Percentiles rank a stretch among this genome's conserved stretches.
Evolutionary conservation across 148 eudicot species (phyloP).

Genomic region (Fagopyrum tataricum): DNA sequence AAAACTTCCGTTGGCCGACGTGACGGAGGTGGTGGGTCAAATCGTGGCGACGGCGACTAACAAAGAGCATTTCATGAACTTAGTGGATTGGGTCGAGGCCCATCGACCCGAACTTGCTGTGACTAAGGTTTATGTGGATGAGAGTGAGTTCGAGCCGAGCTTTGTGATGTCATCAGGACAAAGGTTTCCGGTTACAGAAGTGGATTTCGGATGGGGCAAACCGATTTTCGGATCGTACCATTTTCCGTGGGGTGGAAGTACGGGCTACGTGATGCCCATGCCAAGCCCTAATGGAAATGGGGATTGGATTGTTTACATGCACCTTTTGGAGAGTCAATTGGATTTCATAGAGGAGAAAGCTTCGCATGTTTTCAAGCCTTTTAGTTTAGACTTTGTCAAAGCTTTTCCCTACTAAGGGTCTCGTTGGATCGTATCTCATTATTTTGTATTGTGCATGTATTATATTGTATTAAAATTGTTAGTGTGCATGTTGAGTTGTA

Average conservation of each 20-base stretch:
- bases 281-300: constrained; percentile 46
- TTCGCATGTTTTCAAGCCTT: constrained; percentile 37
- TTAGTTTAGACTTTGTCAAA: constrained; percentile 18
- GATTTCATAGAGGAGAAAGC: constrained; percentile 44
- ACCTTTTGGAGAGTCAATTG: constrained; percentile 35
- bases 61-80: constrained; percentile 57
- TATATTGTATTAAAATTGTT: no score
- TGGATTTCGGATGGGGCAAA: constrained; percentile 78
- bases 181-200: constrained; percentile 38
- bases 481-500: no score
- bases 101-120: constrained; percentile 48
- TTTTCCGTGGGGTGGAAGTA: constrained; percentile 61
- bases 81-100: constrained; percentile 69
- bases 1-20: constrained; percentile 30
- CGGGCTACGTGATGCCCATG: constrained; percentile 86
- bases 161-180: constrained; percentile 68
- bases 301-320: constrained; percentile 84
- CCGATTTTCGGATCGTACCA: constrained; percentile 63
- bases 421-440: no score
- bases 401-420: no score
- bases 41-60: constrained; percentile 29
- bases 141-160: constrained; percentile 36
- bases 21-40: constrained; percentile 31
- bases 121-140: constrained; percentile 33
- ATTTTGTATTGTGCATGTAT: no score